A percentile compares a stretch with the other conserved stretches of the same genome.
Conservation (phyloP, 2,329 filamentous ascomycete species). For the Penicillium frequentans region DNA sequence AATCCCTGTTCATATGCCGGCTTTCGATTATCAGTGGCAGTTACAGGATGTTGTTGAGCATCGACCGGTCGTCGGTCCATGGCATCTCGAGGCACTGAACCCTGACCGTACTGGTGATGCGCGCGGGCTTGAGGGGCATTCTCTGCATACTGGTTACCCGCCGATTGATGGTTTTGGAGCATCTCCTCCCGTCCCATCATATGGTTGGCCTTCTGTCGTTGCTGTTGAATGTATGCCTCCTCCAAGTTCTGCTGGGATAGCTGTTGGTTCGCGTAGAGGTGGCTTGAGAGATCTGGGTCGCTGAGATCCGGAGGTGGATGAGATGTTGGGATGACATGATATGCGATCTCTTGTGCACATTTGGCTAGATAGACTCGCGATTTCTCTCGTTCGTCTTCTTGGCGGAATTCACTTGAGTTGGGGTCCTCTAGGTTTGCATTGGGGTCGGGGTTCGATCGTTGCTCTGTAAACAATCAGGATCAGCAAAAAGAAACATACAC, state of each 20-base stretch:
- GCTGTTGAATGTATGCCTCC: constrained; percentile 59
- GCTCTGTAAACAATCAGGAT: constrained; percentile 30
- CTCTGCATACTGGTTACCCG: constrained; percentile 50
- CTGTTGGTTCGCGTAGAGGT: constrained; percentile 49
- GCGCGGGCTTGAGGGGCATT: constrained; percentile 40
- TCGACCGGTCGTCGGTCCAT: constrained; percentile 43
- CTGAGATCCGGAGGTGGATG: constrained; percentile 58
- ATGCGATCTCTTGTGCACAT: constrained; percentile 68
- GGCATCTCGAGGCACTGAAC: constrained; percentile 39
- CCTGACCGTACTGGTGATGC: constrained; percentile 46
- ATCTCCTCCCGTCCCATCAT: constrained; percentile 54
- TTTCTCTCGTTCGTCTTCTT: constrained; percentile 62
- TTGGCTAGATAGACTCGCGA: constrained; percentile 64
- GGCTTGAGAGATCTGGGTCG: constrained; percentile 44
- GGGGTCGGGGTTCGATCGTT: constrained; percentile 51
- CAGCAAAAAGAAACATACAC: background rate
- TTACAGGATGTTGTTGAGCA: constrained; percentile 50
- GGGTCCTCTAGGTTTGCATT: constrained; percentile 49
- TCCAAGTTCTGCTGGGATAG: constrained; percentile 59
- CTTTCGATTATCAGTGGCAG: constrained; percentile 55
- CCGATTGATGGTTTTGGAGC: constrained; percentile 61
- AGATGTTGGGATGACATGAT: constrained; percentile 65
- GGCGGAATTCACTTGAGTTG: constrained; percentile 40
- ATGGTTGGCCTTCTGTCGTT: constrained; percentile 51
- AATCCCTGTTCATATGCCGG: constrained; percentile 43